A percentile compares a stretch with the other conserved stretches of the same genome.
These are phyloP conservation scores for Viridothelium virens DNA, from an alignment of 495 filamentous ascomycete species.

Conservation along the genomic window DNA sequence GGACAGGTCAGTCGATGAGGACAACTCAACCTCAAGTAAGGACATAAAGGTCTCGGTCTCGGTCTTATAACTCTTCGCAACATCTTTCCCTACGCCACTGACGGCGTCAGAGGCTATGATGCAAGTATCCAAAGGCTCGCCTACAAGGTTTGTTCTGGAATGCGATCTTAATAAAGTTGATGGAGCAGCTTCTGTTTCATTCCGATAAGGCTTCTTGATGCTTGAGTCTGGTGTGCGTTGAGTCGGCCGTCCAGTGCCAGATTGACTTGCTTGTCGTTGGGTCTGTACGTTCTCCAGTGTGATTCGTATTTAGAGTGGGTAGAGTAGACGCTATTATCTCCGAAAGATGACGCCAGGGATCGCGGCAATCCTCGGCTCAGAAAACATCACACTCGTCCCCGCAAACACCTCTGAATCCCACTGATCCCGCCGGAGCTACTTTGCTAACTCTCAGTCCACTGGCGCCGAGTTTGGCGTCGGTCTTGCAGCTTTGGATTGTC, in stretches of 20 bases:
- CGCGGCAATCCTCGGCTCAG: neutral
- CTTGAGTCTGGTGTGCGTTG: too few species aligned
- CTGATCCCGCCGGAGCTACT: too few species aligned
- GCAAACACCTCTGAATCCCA: neutral
- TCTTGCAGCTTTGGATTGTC: conserved; percentile 1
- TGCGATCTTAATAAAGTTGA: too few species aligned
- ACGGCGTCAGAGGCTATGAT: neutral
- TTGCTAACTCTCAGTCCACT: too few species aligned
- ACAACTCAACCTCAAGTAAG: neutral
- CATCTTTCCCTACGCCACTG: conserved; percentile 3
- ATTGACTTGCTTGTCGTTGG: too few species aligned
- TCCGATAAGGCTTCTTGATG: too few species aligned
- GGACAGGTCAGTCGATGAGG: conserved; percentile 1
- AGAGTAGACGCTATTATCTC: too few species aligned
- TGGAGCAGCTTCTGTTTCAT: too few species aligned
- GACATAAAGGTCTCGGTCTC: neutral
- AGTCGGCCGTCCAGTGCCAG: too few species aligned
- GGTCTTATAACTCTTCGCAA: conserved; percentile 9
- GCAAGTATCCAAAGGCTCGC: neutral
- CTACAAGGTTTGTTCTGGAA: neutral
- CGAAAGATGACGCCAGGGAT: neutral
- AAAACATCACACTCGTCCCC: neutral
- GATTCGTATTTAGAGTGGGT: too few species aligned
- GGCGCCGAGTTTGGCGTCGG: too few species aligned
- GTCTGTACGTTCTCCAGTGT: too few species aligned